These are phyloP conservation scores for Wallacemonas sp. DNA, from an alignment of 208 protist genomes.

Conservation along the genomic window DNA sequence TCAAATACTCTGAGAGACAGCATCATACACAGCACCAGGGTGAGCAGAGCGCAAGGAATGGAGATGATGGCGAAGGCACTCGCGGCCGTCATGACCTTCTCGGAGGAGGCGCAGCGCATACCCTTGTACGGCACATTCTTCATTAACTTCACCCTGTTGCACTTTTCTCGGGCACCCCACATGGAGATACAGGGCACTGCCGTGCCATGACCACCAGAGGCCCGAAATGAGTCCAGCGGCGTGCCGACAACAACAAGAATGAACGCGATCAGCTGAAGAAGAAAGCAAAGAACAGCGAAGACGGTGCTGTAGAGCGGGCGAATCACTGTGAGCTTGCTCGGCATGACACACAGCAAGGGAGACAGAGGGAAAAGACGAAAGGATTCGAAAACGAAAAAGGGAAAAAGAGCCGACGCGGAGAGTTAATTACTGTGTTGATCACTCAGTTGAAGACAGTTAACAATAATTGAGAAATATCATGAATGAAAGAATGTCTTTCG, in stretches of 20 bases:
- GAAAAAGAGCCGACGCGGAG: no score
- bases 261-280: constrained; percentile 18
- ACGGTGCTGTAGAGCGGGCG: background rate
- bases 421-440: no score
- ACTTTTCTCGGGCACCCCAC: constrained; percentile 17
- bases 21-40: constrained; percentile 5
- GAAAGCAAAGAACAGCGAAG: background rate
- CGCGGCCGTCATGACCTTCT: constrained; percentile 10
- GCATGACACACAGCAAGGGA: background rate
- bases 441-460: no score
- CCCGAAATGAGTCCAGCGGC: constrained; percentile 20
- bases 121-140: constrained; percentile 5
- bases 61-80: constrained; percentile 22
- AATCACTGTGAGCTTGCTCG: background rate
- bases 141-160: background rate
- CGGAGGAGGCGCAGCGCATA: background rate
- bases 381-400: background rate
- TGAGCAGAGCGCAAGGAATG: constrained; percentile 18
- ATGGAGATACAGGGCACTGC: constrained; percentile 24
- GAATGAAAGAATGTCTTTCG: no score
- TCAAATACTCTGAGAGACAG: background rate
- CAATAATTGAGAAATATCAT: no score
- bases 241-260: constrained; percentile 17
- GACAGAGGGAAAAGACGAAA: background rate
- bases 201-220: no score